These are phyloP conservation scores for Ophiostoma australiae DNA, from an alignment of 2,329 filamentous ascomycete species.

Conservation along the genomic window DNA sequence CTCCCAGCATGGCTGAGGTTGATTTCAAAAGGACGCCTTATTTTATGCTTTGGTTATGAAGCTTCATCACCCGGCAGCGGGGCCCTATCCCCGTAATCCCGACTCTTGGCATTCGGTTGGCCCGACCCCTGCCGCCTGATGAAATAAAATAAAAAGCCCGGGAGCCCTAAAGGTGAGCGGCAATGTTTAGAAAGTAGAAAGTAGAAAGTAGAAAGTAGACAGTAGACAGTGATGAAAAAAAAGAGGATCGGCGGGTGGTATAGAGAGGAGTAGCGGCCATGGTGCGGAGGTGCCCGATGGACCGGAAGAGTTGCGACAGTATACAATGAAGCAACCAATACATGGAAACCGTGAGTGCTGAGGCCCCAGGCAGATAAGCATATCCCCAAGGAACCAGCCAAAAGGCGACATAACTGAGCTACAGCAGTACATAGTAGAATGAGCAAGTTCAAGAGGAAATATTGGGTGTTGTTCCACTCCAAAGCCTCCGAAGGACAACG, in stretches of 20 bases:
- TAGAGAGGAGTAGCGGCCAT: background rate
- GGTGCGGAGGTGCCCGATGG: background rate
- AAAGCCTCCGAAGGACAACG: background rate
- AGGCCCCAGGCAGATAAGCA: background rate
- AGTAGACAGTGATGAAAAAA: no score
- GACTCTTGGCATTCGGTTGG: conserved; percentile 7
- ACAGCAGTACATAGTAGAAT: background rate
- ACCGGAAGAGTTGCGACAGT: background rate
- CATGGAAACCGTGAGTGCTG: no score
- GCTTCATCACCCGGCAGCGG: background rate
- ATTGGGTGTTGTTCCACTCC: background rate
- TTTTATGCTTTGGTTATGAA: background rate
- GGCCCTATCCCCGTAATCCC: background rate
- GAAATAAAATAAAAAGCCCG: background rate
- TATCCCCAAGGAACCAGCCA: no score
- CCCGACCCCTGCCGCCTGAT: background rate
- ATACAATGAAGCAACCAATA: background rate
- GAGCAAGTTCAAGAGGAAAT: background rate
- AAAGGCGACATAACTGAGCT: background rate
- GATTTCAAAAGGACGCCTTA: background rate
- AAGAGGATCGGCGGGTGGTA: background rate
- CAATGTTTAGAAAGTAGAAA: background rate
- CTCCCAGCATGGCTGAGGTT: background rate
- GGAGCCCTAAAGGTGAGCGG: background rate
- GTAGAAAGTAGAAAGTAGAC: no score